Evolutionary conservation across 1,139 yeast species (phyloP).

Genomic region (Nakaseomyces kungkrabaensis): DNA sequence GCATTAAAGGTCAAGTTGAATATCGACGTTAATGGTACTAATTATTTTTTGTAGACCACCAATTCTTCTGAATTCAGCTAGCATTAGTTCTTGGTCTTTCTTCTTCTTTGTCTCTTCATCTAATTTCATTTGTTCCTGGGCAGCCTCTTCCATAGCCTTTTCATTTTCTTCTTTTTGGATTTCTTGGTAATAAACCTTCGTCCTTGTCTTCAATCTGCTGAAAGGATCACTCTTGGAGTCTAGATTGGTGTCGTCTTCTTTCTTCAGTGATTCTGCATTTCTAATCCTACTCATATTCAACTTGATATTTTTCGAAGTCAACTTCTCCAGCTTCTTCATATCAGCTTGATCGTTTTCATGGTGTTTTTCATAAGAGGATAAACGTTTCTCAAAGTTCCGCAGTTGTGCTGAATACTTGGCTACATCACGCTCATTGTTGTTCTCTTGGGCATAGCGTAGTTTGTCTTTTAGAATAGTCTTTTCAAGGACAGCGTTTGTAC

Average conservation of each 20-base stretch:
- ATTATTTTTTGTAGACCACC: slow-evolving; percentile 42
- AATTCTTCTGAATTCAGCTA: slow-evolving; percentile 32
- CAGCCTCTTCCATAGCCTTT: slow-evolving; percentile 36
- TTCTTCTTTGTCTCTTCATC: slow-evolving; percentile 30
- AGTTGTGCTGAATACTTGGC: slow-evolving; percentile 33
- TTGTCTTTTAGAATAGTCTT: slow-evolving; percentile 67
- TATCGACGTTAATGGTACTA: slow-evolving; percentile 35
- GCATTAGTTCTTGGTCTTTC: slow-evolving; percentile 30
- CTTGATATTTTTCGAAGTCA: slow-evolving; percentile 58
- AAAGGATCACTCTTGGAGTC: slow-evolving; percentile 71
- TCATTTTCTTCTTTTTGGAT: slow-evolving; percentile 38
- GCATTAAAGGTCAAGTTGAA: slow-evolving; percentile 30
- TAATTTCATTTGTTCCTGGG: slow-evolving; percentile 28
- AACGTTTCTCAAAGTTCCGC: slow-evolving; percentile 40
- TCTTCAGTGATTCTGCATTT: slow-evolving; percentile 63
- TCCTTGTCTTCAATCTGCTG: slow-evolving; percentile 75
- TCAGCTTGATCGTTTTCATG: slow-evolving; percentile 31
- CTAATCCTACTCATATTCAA: slow-evolving; percentile 69
- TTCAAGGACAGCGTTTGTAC: slow-evolving; percentile 71
- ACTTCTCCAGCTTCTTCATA: slow-evolving; percentile 29
- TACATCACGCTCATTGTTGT: slow-evolving; percentile 43
- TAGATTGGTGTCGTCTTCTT: slow-evolving; percentile 34
- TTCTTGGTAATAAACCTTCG: slow-evolving; percentile 66
- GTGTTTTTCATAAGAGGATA: slow-evolving; percentile 35
- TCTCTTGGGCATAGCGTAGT: slow-evolving; percentile 66